Evolutionary conservation across 2,329 filamentous ascomycete genomes (phyloP).

Genomic region (Magnaporthiopsis poae): DNA sequence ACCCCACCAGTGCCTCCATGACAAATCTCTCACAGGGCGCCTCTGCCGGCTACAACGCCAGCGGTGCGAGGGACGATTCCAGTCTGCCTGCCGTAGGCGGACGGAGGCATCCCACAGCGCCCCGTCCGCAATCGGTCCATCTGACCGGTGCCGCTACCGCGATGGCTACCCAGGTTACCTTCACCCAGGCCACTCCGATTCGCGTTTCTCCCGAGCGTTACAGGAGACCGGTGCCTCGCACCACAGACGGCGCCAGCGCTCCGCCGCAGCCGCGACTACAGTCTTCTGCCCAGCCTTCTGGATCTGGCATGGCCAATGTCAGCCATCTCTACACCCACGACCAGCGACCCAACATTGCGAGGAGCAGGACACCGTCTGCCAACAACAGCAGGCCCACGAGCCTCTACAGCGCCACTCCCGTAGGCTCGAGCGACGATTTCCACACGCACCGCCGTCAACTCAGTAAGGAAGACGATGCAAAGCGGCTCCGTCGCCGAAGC

Average conservation of each 20-base stretch:
- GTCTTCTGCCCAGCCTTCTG: conserved; percentile 35
- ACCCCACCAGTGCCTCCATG: conserved; percentile 28
- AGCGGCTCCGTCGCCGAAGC: conserved; percentile 72
- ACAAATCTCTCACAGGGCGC: conserved; percentile 30
- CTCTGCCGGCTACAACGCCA: conserved; percentile 25
- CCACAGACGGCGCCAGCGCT: conserved; percentile 36
- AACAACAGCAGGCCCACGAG: conserved; percentile 39
- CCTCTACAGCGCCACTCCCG: conserved; percentile 38
- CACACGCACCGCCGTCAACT: conserved; percentile 42
- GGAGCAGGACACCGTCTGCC: conserved; percentile 24
- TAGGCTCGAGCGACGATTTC: conserved; percentile 57
- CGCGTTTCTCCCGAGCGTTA: conserved; percentile 78
- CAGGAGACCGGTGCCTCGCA: conserved; percentile 53
- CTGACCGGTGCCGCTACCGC: conserved; percentile 19
- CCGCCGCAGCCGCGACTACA: conserved; percentile 21
- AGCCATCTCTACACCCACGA: conserved; percentile 44
- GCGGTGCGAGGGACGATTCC: conserved; percentile 44
- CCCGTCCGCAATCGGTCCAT: conserved; percentile 34
- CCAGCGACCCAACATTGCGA: conserved; percentile 21
- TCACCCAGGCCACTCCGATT: conserved; percentile 44
- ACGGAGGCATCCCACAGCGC: conserved; percentile 27
- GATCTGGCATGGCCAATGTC: conserved; percentile 43
- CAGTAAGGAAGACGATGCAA: conserved; percentile 53
- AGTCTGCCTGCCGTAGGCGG: conserved; percentile 33
- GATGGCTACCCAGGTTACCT: conserved; percentile 38